Evolutionary conservation across 2,329 filamentous ascomycete genomes (phyloP).

Genomic region (Escovopsis sp.): DNA sequence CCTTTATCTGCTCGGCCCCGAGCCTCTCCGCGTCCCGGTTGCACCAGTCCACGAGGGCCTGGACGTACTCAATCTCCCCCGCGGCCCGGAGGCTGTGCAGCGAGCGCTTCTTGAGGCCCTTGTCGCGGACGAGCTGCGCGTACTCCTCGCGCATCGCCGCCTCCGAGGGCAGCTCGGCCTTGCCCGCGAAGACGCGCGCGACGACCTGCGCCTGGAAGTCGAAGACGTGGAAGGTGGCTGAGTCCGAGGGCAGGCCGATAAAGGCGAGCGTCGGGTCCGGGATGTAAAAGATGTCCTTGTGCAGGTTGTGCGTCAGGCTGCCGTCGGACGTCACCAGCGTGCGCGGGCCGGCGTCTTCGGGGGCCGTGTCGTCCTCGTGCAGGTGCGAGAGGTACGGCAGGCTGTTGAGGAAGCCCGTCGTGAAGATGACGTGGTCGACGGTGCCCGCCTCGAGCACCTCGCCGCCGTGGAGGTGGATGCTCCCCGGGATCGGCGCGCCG

Average conservation of each 20-base stretch:
- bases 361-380: background rate
- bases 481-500: background rate
- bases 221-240: slow-evolving; percentile 41
- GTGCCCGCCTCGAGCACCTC: background rate
- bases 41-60: background rate
- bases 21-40: background rate
- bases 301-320: slow-evolving; percentile 48
- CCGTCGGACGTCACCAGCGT: slow-evolving; percentile 49
- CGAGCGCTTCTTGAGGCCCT: background rate
- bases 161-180: background rate
- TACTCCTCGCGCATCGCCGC: background rate
- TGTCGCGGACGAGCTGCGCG: background rate
- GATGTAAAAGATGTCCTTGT: slow-evolving; percentile 60
- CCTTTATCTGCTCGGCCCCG: background rate
- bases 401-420: background rate
- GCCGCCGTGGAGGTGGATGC: background rate
- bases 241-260: slow-evolving; percentile 50
- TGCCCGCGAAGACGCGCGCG: background rate
- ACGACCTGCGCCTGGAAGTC: background rate
- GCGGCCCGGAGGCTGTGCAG: background rate
- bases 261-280: slow-evolving; percentile 49
- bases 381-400: background rate
- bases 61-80: background rate
- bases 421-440: background rate
- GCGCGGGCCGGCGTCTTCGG: slow-evolving; percentile 16